These are phyloP conservation scores for Pleurotus salmoneostramineus DNA, from an alignment of 768 basidiomycete species.

Conservation along the genomic window DNA sequence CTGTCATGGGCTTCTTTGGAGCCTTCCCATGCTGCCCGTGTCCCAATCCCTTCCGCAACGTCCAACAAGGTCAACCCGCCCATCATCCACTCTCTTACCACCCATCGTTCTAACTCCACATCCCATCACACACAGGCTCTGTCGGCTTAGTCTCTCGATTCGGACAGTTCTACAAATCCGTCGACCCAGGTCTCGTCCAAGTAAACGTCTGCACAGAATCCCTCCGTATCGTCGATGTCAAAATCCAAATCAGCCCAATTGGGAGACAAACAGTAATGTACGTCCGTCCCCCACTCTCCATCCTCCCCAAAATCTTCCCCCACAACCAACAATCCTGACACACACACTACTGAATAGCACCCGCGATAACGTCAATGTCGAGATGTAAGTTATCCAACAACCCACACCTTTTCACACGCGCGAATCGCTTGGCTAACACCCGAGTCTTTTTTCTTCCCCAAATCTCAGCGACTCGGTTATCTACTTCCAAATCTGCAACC, in stretches of 20 bases:
- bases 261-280: conserved; percentile 87
- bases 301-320: background rate
- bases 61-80: conserved; percentile 64
- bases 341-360: conserved; percentile 31
- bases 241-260: conserved; percentile 90
- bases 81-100: background rate
- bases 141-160: conserved; percentile 92
- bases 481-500: conserved; percentile 86
- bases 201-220: conserved; percentile 94
- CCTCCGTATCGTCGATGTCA: conserved; percentile 86
- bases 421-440: background rate
- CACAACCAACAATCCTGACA: background rate
- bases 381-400: conserved; percentile 20
- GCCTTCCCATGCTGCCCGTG: conserved; percentile 81
- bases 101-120: conserved; percentile 13
- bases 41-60: conserved; percentile 83
- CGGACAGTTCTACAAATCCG: conserved; percentile 94
- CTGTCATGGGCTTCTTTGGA: conserved; percentile 61
- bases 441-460: conserved; percentile 7
- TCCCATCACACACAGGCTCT: conserved; percentile 52
- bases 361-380: conserved; percentile 93
- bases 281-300: conserved; percentile 26
- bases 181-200: conserved; percentile 88
- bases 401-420: background rate
- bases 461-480: conserved; percentile 78